Base-by-base conservation (phyloP, 805 yeast species). In the Kuraishia piskuri region DNA sequence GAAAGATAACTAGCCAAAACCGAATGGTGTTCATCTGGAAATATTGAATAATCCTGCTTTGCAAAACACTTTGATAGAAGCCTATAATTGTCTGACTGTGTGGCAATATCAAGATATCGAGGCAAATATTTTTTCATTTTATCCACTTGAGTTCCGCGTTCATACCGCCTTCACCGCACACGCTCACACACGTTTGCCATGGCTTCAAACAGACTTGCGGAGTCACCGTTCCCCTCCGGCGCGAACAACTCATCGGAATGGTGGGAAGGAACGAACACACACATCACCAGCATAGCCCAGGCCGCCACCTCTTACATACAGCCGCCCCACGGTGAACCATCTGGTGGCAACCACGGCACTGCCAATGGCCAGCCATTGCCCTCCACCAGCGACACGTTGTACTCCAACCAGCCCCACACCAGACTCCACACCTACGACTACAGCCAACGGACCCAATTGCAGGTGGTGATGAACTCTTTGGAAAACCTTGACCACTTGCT, bases 401-500 rank as follows among this genome's bases (percentile, higher is more conserved):
- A 31, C 14, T 31, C 14, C 17, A 31, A 31, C 40, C 9, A 31
- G 40, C 17, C 40, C 4, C 40, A 31, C 9, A 8, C 40, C 8
- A 31, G 40, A 12, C 40, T 12, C 8, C 40, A 31, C 14, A 12
- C 40, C n/a, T 31, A 31, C 17, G 40, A 12, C 14, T 31, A 31
- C 17, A 31, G 40, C 17, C 40, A 31, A 31, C 9, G 40, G 40
- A 31, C 40, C 17, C 8, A 31, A 31, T 10, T 31, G 17, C 65
- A 63, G 53, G 59, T 59, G 25, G 61, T 68, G 26, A 52, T 63
- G 53, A 61, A 62, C 53, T 65, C 67, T 53, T 50, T 66, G 56
- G 68, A 65, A 49, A 66, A 62, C 51, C 55, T 52, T 51, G 72
- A 68, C 55, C 67, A 62, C 50, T 53, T 67, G 25, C 53, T 67